Conservation (phyloP, 805 yeast genomes). For the Candida awuae region DNA sequence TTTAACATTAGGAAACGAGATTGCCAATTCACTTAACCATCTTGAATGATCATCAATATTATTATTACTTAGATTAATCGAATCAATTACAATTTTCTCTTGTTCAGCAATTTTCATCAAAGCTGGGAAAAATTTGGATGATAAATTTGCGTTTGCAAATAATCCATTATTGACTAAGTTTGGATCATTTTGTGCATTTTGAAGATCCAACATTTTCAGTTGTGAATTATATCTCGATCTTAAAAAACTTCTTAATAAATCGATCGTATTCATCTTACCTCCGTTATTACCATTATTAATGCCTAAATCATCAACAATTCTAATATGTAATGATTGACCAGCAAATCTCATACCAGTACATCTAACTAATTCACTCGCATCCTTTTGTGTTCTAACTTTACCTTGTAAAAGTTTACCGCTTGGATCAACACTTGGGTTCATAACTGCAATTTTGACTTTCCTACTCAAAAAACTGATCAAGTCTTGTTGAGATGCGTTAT, state of each 20-base stretch:
- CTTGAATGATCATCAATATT: slow-evolving; percentile 50
- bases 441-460: slow-evolving; percentile 50
- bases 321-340: slow-evolving; percentile 55
- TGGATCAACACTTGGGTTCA: slow-evolving; percentile 46
- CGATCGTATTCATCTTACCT: slow-evolving; percentile 38
- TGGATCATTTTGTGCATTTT: slow-evolving; percentile 56
- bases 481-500: slow-evolving; percentile 65
- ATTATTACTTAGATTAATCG: slow-evolving; percentile 64
- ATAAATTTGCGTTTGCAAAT: slow-evolving; percentile 34
- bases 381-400: slow-evolving; percentile 42
- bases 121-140: slow-evolving; percentile 83
- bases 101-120: slow-evolving; percentile 71
- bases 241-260: slow-evolving; percentile 53
- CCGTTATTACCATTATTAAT: slow-evolving; percentile 16
- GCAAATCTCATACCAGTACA: slow-evolving; percentile 81
- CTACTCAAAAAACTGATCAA: slow-evolving; percentile 61
- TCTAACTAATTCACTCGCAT: slow-evolving; percentile 50
- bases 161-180: slow-evolving; percentile 53
- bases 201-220: slow-evolving; percentile 59
- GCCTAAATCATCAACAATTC: slow-evolving; percentile 25
- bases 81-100: slow-evolving; percentile 46
- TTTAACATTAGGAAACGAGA: slow-evolving; percentile 63
- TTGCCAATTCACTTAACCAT: slow-evolving; percentile 55
- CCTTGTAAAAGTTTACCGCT: slow-evolving; percentile 46
- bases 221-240: slow-evolving; percentile 59